Evolutionary conservation across 2,329 filamentous ascomycete genomes (phyloP), one percentile per base, ranked within the genome.

Genomic region (Corniculantispora saksenae): DNA sequence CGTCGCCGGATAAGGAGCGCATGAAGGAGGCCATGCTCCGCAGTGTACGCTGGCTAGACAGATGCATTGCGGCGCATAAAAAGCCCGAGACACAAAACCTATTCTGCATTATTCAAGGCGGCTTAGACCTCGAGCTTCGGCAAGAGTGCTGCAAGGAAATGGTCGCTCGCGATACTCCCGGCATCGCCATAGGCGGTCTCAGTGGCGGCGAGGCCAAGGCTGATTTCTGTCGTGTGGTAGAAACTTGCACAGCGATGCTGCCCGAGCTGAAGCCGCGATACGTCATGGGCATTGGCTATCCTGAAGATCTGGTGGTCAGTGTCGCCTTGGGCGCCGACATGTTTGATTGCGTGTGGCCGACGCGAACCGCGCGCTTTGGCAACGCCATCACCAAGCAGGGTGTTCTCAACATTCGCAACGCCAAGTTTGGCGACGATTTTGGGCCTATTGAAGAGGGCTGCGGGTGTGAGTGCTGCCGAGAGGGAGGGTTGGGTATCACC

Each of bases 331-430:
- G 95, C 3, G 95, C 95, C 57, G 95, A 99, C 79, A 99, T 99
- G 95, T 99, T 99, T 75, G 95, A 99, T 79, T 99, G 96, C 74
- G 95, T 99, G 8, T 99, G 95, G 95, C 96, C 95, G 1, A 98
- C 95, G 5, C 85, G 95, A 62, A 99, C 95, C 43, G 95, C 95
- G 74, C 89, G 95, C 40, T 99, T 99, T 74, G 95, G 96, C 66
- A 97, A 97, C 74, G 95, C 94, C 45, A 87, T 99, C 66, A 97
- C 94, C 2, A 86, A 87, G 64, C 72, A 82, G 50, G 96, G 95
- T 13, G 86, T 92, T n/a, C 80, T 97, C 54, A 97, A 97, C 75
- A 81, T 99, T 55, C 89, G 92, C 67, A 89, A 94, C 74, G 86
- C 89, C 29, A 82, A 83, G 53, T 97, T 89, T 74, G 88, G 91